phyloP scores from a whole-genome alignment of 352 stramenopile species.

The Phytopythium montanum region DNA sequence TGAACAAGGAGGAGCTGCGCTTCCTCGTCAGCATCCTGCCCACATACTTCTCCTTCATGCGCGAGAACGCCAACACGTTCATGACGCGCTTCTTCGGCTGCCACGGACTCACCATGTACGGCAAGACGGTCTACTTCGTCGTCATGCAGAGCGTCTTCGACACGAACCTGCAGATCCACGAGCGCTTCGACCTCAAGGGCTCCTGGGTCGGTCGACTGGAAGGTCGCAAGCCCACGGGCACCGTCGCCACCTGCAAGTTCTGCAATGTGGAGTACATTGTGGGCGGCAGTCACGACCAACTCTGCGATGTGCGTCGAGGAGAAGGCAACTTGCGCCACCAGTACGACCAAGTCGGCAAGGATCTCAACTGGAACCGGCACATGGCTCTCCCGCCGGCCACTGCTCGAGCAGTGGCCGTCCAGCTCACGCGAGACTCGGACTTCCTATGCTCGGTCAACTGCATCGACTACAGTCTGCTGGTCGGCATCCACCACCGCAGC shows the following conservation, averaged over 20 bases:
- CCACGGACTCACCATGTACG: constrained; percentile 82
- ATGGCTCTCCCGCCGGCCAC: constrained; percentile 60
- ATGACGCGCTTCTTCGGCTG: constrained; percentile 80
- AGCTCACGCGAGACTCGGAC: constrained; percentile 84
- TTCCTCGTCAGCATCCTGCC: constrained; percentile 73
- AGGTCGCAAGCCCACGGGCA: constrained; percentile 67
- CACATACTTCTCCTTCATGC: constrained; percentile 67
- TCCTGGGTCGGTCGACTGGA: constrained; percentile 81
- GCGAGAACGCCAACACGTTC: constrained; percentile 66
- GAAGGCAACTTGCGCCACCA: constrained; percentile 70
- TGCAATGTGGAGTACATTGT: constrained; percentile 65
- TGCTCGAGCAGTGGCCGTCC: constrained; percentile 50
- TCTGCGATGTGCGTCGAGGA: constrained; percentile 52
- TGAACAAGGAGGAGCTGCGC: constrained; percentile 69
- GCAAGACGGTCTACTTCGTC: constrained; percentile 83
- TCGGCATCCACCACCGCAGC: constrained; percentile 91
- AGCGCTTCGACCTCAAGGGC: constrained; percentile 81
- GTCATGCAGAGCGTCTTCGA: constrained; percentile 86
- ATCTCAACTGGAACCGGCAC: constrained; percentile 83
- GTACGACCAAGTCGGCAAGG: constrained; percentile 80
- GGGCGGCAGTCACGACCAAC: constrained; percentile 63
- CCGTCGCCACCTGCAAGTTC: constrained; percentile 67
- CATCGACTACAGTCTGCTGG: constrained; percentile 95
- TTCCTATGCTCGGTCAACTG: constrained; percentile 92
- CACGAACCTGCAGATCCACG: constrained; percentile 73